Evolutionary conservation across 2,329 filamentous ascomycete genomes (phyloP).

Genomic region (Botrytis elliptica): DNA sequence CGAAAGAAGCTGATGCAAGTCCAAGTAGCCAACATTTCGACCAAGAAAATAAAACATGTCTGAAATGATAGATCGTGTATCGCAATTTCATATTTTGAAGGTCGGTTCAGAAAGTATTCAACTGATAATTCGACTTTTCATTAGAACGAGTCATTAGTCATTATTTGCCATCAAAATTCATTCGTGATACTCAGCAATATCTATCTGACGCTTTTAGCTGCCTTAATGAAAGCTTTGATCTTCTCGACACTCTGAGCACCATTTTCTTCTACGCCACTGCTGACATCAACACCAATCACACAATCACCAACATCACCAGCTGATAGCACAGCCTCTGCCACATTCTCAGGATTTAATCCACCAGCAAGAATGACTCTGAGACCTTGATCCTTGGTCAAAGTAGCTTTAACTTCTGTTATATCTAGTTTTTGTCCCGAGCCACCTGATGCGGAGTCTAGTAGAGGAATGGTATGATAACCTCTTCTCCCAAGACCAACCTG

Average conservation of each 20-base stretch:
- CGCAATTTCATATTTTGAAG: background rate
- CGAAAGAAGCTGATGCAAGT: background rate
- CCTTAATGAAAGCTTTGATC: conserved; percentile 76
- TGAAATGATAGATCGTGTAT: background rate
- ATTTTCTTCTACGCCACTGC: conserved; percentile 85
- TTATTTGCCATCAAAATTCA: background rate
- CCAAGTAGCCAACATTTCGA: background rate
- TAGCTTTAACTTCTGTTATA: conserved; percentile 62
- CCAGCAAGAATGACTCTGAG: conserved; percentile 80
- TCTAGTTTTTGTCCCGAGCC: conserved; percentile 78
- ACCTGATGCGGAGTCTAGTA: conserved; percentile 85
- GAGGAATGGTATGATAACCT: conserved; percentile 78
- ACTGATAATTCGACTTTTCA: background rate
- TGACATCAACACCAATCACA: conserved; percentile 85
- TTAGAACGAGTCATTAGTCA: conserved; percentile 2
- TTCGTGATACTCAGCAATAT: background rate
- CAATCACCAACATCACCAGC: conserved; percentile 60
- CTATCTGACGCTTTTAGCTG: conserved; percentile 56
- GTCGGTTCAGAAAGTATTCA: background rate
- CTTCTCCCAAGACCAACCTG: conserved; percentile 61
- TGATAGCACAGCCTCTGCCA: conserved; percentile 61
- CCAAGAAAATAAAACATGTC: background rate
- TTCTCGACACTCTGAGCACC: conserved; percentile 78
- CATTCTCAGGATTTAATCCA: conserved; percentile 77
- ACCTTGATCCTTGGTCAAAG: conserved; percentile 66